Conservation (phyloP, 345 rosid genomes). For the Pugionium dolabratum region DNA sequence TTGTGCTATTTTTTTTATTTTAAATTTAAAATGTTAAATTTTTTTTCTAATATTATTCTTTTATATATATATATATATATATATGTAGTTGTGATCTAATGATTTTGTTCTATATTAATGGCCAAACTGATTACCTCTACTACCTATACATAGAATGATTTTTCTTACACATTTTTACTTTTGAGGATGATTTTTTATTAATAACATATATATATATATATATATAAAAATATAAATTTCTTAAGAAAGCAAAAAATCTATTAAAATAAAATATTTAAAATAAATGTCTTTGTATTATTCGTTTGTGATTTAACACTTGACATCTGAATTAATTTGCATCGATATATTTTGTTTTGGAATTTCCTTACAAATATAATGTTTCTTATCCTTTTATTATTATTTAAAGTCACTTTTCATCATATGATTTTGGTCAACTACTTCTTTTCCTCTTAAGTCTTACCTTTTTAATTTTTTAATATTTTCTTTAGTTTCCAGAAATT, state of each 20-base stretch:
- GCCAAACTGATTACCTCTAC: background rate
- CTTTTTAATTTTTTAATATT: constrained; percentile 8
- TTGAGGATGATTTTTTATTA: too few species aligned
- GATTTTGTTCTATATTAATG: background rate
- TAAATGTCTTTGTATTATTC: too few species aligned
- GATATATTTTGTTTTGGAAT: constrained; percentile 1
- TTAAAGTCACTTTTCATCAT: background rate
- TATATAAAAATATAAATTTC: too few species aligned
- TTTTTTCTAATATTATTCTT: too few species aligned
- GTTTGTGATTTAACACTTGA: too few species aligned
- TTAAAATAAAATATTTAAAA: too few species aligned
- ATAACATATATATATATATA: too few species aligned
- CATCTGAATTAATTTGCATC: too few species aligned
- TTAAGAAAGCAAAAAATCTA: too few species aligned
- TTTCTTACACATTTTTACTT: too few species aligned
- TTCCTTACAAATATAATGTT: background rate
- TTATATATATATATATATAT: background rate
- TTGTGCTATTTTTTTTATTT: too few species aligned
- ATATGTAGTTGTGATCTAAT: background rate
- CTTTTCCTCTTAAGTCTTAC: background rate
- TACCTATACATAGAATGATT: background rate
- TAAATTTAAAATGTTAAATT: too few species aligned
- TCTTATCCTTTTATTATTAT: background rate
- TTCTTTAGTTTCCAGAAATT: constrained; percentile 1
- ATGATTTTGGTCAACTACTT: constrained; percentile 15